phyloP scores from a whole-genome alignment of 2,329 filamentous ascomycete species.

The Sporothrix curviconia region DNA sequence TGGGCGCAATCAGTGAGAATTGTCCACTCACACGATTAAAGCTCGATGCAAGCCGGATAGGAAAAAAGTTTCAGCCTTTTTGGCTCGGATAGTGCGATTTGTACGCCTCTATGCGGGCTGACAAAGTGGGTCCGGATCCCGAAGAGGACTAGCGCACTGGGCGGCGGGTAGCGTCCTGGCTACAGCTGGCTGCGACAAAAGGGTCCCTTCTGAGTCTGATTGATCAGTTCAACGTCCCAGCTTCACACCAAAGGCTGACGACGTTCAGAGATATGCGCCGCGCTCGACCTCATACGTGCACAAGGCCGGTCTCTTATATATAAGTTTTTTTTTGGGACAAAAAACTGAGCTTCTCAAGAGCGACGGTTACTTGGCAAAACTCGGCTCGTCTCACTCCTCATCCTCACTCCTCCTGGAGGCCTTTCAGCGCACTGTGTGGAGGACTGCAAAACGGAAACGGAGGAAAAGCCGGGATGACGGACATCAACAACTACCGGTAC shows the following conservation, averaged over 20 bases:
- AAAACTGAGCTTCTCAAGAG: no score
- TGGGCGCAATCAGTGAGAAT: neutral
- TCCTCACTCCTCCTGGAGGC: no score
- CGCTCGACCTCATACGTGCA: no score
- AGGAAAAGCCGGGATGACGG: constrained; percentile 24
- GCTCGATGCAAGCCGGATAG: constrained; percentile 14
- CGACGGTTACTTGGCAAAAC: no score
- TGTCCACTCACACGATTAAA: neutral
- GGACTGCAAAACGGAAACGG: no score
- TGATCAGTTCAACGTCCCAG: neutral
- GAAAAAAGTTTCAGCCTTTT: constrained; percentile 21
- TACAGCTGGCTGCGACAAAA: neutral
- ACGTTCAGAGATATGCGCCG: no score
- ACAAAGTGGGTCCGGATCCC: neutral
- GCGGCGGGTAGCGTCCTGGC: neutral
- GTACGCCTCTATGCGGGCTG: neutral
- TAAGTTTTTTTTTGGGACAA: no score
- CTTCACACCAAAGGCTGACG: neutral
- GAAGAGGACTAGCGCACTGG: neutral
- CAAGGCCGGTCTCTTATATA: no score
- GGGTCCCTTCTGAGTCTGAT: constrained; percentile 4
- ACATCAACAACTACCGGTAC: constrained; percentile 44
- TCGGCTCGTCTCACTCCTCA: no score
- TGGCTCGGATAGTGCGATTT: constrained; percentile 3
- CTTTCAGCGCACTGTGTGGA: no score